Percentiles rank a stretch among this genome's conserved stretches.
These are phyloP conservation scores for Termitomyces sp. DNA, from an alignment of 768 basidiomycete species.

Conservation along the genomic window DNA sequence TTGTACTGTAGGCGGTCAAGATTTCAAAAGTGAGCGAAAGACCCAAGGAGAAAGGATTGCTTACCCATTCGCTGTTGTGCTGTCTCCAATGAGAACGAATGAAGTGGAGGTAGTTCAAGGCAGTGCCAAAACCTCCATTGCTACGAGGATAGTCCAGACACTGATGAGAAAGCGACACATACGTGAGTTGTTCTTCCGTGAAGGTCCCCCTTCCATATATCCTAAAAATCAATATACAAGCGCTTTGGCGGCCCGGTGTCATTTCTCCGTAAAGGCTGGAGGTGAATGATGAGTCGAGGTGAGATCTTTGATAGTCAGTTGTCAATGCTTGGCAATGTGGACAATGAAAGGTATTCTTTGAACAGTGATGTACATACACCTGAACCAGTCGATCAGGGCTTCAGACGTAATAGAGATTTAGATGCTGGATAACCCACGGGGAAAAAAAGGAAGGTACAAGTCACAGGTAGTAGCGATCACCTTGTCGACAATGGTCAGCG, in stretches of 20 bases:
- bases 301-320: neutral
- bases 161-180: neutral
- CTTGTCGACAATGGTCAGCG: slow-evolving; percentile 16
- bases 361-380: neutral
- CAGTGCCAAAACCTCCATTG: neutral
- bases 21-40: neutral
- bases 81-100: neutral
- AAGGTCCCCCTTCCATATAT: neutral
- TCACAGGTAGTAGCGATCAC: slow-evolving; percentile 37
- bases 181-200: neutral
- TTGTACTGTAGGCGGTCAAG: neutral
- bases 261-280: neutral
- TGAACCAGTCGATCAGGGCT: slow-evolving; percentile 16
- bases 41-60: neutral
- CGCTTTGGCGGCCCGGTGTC: neutral
- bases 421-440: neutral
- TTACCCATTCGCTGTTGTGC: neutral
- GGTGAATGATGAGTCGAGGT: neutral
- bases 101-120: neutral
- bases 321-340: neutral
- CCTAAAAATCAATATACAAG: neutral
- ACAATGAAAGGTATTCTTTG: neutral
- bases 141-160: neutral
- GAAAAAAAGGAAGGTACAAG: neutral
- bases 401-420: neutral